Base-by-base conservation (phyloP, 1,139 yeast genomes). In the Yarrowia galli region DNA sequence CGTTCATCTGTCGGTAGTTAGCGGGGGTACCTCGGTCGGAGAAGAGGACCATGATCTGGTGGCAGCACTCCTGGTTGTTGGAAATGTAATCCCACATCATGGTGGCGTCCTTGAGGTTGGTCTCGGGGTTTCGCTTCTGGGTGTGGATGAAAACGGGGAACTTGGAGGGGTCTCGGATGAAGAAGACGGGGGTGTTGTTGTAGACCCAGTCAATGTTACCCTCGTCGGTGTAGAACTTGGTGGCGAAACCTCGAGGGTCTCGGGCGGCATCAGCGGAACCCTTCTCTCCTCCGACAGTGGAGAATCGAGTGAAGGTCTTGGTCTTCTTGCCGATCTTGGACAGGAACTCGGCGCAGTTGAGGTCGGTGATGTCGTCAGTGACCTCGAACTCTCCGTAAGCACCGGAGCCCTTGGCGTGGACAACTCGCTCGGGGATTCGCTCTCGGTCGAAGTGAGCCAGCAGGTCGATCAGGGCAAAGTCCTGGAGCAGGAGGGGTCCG, bases 91-190 rank as follows among this genome's bases (percentile, higher is more conserved):
- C 93, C 93, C 93, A 89, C 77, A 84, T 84, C 82, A 81, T 82
- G 73, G 84, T 81, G 20, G 89, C 85, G 78, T 91, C 96, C 78
- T 89, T 89, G 78, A 89, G 82, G 79, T 90, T 89, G 65, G 96
- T 90, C 80, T 89, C 86, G 63, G 96, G 96, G 80, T 89, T 86
- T 77, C 95, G 86, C 85, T 89, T 89, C 78, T 89, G 89, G n/a
- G 97, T 89, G 83, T 91, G 97, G 76, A 91, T 91, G 77, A 91
- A 91, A 79, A 88, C 88, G 67, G 96, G 96, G 83, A 91, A 91
- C 83, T 91, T 90, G 69, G 89, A 83, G 70, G 96, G 96, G 79
- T 91, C 95, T 77, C 97, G 86, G 72, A 91, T 83, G 81, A 91
- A 91, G 80, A 91, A 91, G 68, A 91, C 85, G 38, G 97, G 97